Evolutionary conservation across 345 rosid genomes (phyloP), one percentile per base, ranked within the genome.

Genomic region (Xanthoceras sorbifolium): DNA sequence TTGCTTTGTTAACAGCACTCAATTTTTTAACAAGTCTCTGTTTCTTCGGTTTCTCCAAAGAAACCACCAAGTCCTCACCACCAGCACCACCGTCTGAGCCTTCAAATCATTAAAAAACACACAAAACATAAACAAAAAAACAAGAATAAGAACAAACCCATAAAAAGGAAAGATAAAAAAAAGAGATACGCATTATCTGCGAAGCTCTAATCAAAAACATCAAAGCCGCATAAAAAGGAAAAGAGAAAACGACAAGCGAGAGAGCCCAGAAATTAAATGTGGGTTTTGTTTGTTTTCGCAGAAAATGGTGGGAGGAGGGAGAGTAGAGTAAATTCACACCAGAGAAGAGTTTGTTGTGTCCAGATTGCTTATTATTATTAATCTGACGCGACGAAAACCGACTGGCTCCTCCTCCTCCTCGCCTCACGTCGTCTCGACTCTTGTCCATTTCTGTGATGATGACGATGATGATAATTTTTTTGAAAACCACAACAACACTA

Each of bases 361-460:
- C 85, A 82, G 87, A 86, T 78, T 86, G 80, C 82, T 86, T 14
- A 40, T 42, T 34, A 3, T 59, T 40, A 22, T 62, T 74, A 77
- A 77, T 77, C 68, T 85, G 87, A 76, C 86, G 85, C 44, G 88
- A 82, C 38, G 88, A 79, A 71, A 86, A 78, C 86, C 90, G 89
- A 84, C 83, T 83, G 73, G 83, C 80, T 86, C 86, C 90, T 50
- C 55, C 55, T 17, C 55, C 55, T 15, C 55, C 20, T 69, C 82
- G 91, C 86, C 84, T 88, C 89, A 80, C 74, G 87, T 90, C 74
- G 87, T 90, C 92, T 71, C 83, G 79, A 80, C 79, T 77, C 84
- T 79, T 90, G 88, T 92, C 91, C 90, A 88, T 92, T 77, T 85
- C 88, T 74, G 62, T 64, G 79, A 76, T 71, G 69, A 73, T 50